Evolutionary conservation across 2,329 filamentous ascomycete species (phyloP), one percentile per base, ranked within the genome.

Genomic region (Fusarium sp.): DNA sequence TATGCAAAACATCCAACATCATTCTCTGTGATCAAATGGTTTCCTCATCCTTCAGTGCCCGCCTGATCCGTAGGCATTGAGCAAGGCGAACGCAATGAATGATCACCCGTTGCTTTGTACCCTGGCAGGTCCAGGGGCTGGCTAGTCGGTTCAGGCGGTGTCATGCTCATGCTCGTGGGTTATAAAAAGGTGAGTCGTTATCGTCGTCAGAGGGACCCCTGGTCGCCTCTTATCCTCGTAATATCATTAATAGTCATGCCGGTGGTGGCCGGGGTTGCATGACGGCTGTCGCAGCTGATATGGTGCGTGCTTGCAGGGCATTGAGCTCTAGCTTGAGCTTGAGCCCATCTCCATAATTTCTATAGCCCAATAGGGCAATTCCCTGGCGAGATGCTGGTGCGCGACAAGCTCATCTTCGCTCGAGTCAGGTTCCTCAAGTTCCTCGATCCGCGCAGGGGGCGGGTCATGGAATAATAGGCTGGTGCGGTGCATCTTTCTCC

Each of bases 361-460:
- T 62, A 84, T 79, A 3, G 80, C 79, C 67, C 81, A 86, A 70
- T 85, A 86, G 2, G 85, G 85, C 13, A 87, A 75, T 72, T 87
- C 84, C 51, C 79, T 79, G 6, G 83, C 83, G 19, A 86, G 76
- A n/a, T 77, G 74, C 52, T 82, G 78, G 22, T 80, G 79, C 11
- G 81, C 76, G 15, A 78, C 72, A 44, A 76, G 76, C 50, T 84
- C 82, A 40, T 84, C 83, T 24, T 84, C 83, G 60, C 80, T 81
- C 24, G 83, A 85, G 58, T 82, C 80, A 13, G 85, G 85, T 74
- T 87, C 85, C 17, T 87, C 85, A 2, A 85, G 78, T 76, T 87
- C 85, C 38, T 86, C 84, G 59, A 87, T 87, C 38, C 83, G 80
- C 13, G 83, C 83, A 49, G 81, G 80, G 13, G 83, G 83, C 33